Conservation (phyloP, 768 basidiomycete genomes). For the Lentinula sp. region DNA sequence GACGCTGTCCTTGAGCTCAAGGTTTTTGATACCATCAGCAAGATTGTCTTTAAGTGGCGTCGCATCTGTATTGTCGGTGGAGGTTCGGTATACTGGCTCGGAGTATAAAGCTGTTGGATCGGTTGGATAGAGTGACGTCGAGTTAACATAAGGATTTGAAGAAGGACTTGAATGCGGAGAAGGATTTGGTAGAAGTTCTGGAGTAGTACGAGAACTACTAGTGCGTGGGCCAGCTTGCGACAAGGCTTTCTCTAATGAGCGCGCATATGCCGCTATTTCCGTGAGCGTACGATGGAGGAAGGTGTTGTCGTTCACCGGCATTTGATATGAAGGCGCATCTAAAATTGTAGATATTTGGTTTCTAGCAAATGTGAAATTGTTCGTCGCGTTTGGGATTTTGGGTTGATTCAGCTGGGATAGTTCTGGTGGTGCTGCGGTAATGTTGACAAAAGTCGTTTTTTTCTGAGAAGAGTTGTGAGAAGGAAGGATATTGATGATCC, state of each 20-base stretch:
- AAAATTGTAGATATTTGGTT: background rate
- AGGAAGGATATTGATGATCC: background rate
- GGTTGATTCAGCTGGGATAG: conserved; percentile 1
- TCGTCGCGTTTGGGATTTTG: conserved; percentile 1
- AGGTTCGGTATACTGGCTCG: background rate
- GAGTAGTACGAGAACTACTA: background rate
- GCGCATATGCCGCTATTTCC: conserved; percentile 1
- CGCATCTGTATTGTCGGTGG: background rate
- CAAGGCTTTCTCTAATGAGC: background rate
- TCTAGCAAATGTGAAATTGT: background rate
- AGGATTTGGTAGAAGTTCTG: background rate
- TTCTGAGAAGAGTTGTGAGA: background rate
- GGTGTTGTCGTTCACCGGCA: background rate
- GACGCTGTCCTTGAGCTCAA: background rate
- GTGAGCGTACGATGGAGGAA: background rate
- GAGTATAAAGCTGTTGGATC: background rate
- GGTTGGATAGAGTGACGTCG: background rate
- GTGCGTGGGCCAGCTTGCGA: background rate
- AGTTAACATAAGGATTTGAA: background rate
- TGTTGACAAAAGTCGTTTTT: background rate
- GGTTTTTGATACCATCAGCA: background rate
- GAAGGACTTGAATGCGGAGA: background rate
- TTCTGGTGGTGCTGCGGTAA: background rate
- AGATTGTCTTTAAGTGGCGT: background rate
- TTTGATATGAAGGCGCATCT: background rate